Base-by-base conservation (phyloP, 768 basidiomycete species). In the Podaxis sp. region DNA sequence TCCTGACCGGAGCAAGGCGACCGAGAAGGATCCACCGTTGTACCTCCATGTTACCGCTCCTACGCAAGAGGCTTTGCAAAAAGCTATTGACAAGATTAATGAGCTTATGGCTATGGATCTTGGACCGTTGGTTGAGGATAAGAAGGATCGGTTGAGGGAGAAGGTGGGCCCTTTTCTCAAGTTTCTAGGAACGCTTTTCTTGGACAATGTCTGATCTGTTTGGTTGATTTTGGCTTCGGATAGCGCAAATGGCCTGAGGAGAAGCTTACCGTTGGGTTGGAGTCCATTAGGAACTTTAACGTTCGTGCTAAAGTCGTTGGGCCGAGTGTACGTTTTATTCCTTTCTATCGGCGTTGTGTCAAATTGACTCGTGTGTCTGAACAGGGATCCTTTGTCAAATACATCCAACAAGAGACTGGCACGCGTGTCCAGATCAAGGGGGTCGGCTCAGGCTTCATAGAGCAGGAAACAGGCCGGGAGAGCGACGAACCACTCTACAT, bases 401-500 rank as follows among this genome's bases (percentile, higher is more conserved):
- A 93, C 72, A 96, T 63, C 39, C 95, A 96, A 75, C 86, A 89
- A 71, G 95, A 96, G 75, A 96, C 95, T 0, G 87, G 88, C 22
- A 94, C 93, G 3, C 84, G 95, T 63, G 95, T 96, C 8, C 95
- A 96, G 71, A 96, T 96, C 69, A 96, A 96, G 73, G 95, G 95
- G 33, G 69, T 87, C 15, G 95, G 95, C 2, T 94, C 92, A 19
- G 95, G 95, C 0, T 96, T 95, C 72, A 86, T 94, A 66, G 95
- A 96, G 68, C 60, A 67, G 56, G 57, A 63, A 61, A 93, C 92
- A 0, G 92, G 92, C 1, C 78, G 85, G 64, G 92, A 94, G 73
- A 82, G 87, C 19, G 89, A 92, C 53, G 93, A 93, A 68, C 90
- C 92, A 7, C 88, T 95, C 84, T 91, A 91, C 72, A 90, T 95